Evolutionary conservation across 352 stramenopile species (phyloP), one percentile per base, ranked within the genome.

Genomic region (Phytophthora melonis): DNA sequence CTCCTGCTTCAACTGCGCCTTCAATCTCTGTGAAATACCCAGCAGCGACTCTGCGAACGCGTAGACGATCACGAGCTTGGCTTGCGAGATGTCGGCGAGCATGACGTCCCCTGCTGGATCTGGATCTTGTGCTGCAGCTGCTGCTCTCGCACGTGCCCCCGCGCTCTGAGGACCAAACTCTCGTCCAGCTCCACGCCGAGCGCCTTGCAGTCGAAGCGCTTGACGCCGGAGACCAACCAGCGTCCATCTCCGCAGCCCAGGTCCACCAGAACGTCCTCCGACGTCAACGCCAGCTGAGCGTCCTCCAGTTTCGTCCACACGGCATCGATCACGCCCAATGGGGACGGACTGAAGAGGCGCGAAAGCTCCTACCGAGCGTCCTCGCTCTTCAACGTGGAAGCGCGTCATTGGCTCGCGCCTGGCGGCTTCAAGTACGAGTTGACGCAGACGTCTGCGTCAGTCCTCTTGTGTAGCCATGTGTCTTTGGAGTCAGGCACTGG

Each of bases 51-150:
- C 85, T 18, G 84, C 84, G 52, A 95, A 97, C 10, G 90, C 90
- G 66, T 97, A 97, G 13, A 95, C 86, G 68, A 97, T 92, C 34
- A 95, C 90, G 19, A 97, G 47, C 14, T 75, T 72, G 13, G 87
- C 89, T 18, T 52, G 36, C 10, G 73, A 81, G 52, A 95, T 84
- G 52, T 88, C 71, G 7, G 75, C 64, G 23, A 65, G 36, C 75
- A 94, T 72, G 70, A 97, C 86, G 58, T 95, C 88, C 36, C 71
- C 79, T 86, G 50, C 4, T 83, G 21, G n/a, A 95, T 74, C 0
- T 63, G 23, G 68, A 97, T 90, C 16, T 68, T 74, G 34, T 78
- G 54, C 16, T 79, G 23, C 5, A 96, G 49, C 1, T 56, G 62
- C 2, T 71, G 58, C 0, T 50, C 34, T 8, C 65, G 18, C 18